Base-by-base conservation (phyloP, 805 yeast genomes). In the Brettanomyces anomalus region DNA sequence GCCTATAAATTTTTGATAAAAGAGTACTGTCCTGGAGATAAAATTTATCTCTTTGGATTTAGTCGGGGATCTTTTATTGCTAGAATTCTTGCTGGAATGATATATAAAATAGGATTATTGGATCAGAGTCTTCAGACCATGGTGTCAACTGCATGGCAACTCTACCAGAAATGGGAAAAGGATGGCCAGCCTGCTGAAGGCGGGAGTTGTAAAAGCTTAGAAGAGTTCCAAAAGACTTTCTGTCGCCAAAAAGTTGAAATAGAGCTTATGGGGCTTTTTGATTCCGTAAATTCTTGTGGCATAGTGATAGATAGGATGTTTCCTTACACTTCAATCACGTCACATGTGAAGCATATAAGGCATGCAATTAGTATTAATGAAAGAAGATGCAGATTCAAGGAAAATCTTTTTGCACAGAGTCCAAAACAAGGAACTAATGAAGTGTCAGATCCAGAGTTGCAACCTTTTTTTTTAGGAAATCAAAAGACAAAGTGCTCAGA, bases 321-420 rank as follows among this genome's bases (percentile, higher is more conserved):
- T 47, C 85, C 85, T 0, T 77, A 66, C 48, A 67, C 80, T 1
- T 70, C 77, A 2, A 63, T 70, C 40, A 65, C 74, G 36, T 60
- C 67, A 13, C 67, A 67, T 42, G 81, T 79, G 5, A 65, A 68
- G 21, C 83, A 79, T 51, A 71, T 79, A 13, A 64, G 88, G 45
- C 86, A 81, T 55, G 85, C 85, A 0, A 71, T 80, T 2, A 74
- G 84, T 46, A 57, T 81, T 30, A 85, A 81, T 59, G 88, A 81
- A 54, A 65, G 85, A 51, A 62, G 86, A 42, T 74, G 77, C 0
- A 79, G 76, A 51, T 79, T 75, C 51, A 77, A 76, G 48, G 83
- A 76, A 47, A 74, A 75, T 36, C 57, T 74, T 34, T 75, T 79
- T 46, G 57, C 61, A 6, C 74, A 77, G 1, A 62, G 63, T 47